Base-by-base conservation (phyloP, 371 early-diverging fungal species). In the Mortierella sp. region DNA sequence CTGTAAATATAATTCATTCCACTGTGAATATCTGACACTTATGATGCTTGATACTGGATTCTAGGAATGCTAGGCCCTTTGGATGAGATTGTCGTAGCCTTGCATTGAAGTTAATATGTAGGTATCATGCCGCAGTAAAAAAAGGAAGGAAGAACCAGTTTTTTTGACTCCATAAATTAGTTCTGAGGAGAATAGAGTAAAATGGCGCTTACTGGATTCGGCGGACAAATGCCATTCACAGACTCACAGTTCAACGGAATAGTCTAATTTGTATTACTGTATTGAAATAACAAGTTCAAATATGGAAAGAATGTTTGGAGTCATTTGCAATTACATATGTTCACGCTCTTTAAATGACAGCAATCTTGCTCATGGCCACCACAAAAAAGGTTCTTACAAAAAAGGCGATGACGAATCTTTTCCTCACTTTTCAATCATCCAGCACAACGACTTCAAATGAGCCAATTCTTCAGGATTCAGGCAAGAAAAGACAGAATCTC, bases 71-170 rank as follows among this genome's bases (percentile, higher is more conserved):
- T n/a, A n/a, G n/a, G n/a, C n/a, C n/a, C n/a, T n/a, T 6, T 39
- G 39, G 39, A 4, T 6, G 10, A 39, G 6, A 39, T 52, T 52
- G 52, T 52, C 4, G 24, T n/a, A n/a, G n/a, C n/a, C n/a, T n/a
- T n/a, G n/a, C n/a, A n/a, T n/a, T n/a, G n/a, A n/a, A n/a, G n/a
- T n/a, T n/a, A n/a, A n/a, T n/a, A n/a, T n/a, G n/a, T n/a, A n/a
- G n/a, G n/a, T n/a, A n/a, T n/a, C n/a, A n/a, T n/a, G n/a, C n/a
- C n/a, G n/a, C n/a, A n/a, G n/a, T n/a, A 37, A 43, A 61, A 10
- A 37, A 37, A 37, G 4, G 10, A 9, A 51, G 64, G 64, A 64
- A 12, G n/a, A 64, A 64, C 64, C 26, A 24, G 52, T 30, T 45
- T 51, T 8, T 45, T 8, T 49, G 28, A 64, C n/a, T n/a, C n/a